A percentile compares a stretch with the other conserved stretches of the same genome.
Conservation (phyloP, 2,329 filamentous ascomycete species). For the Fusarium sp. region DNA sequence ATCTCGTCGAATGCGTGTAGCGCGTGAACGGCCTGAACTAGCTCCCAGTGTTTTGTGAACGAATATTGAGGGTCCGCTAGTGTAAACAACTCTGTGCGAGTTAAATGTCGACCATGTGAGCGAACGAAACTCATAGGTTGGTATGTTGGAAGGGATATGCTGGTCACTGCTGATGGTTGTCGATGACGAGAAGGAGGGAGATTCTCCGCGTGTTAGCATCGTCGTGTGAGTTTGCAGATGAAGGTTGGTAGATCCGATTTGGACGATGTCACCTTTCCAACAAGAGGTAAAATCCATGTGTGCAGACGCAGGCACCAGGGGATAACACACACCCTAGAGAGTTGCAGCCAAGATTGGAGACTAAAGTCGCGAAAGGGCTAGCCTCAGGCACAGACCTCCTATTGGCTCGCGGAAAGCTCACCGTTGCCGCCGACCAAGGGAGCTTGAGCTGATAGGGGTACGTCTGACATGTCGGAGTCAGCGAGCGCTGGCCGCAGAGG, state of each 20-base stretch:
- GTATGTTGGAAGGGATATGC: background rate
- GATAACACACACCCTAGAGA: constrained; percentile 27
- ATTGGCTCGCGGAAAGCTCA: constrained; percentile 54
- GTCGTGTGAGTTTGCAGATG: constrained; percentile 18
- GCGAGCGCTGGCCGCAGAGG: constrained; percentile 27
- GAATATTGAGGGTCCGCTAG: background rate
- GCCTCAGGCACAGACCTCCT: constrained; percentile 53
- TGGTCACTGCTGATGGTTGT: constrained; percentile 19
- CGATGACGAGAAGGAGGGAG: constrained; percentile 21
- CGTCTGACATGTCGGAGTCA: constrained; percentile 16
- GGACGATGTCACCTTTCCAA: constrained; percentile 43
- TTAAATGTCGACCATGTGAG: background rate
- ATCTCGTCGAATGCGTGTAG: constrained; percentile 25
- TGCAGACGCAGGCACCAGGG: constrained; percentile 14
- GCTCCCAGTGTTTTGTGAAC: constrained; percentile 2
- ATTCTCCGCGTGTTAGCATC: constrained; percentile 34
- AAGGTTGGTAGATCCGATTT: constrained; percentile 41
- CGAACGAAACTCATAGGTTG: background rate
- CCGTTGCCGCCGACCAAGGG: constrained; percentile 26
- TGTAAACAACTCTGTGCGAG: background rate
- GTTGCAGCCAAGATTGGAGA: constrained; percentile 25
- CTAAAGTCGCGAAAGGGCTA: constrained; percentile 43
- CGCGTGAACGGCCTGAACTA: constrained; percentile 13
- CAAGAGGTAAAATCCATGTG: constrained; percentile 27
- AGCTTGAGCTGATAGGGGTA: constrained; percentile 20